Percentiles rank a stretch among this genome's conserved stretches.
Evolutionary conservation across 331 rosid genomes (phyloP).

Genomic region (Erythrophleum ivorense): DNA sequence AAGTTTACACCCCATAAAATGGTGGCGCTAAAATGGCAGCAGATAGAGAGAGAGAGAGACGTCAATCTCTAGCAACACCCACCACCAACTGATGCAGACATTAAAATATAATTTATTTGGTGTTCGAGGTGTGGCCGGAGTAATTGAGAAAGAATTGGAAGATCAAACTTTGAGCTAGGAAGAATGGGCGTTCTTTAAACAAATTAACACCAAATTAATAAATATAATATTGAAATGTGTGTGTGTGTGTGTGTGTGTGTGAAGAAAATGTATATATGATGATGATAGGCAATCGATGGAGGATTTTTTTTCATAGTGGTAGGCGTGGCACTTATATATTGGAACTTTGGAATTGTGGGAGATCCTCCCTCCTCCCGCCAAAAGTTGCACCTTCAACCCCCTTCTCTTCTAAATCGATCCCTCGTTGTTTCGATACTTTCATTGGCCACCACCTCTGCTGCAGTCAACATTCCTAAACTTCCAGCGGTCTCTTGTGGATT

Average conservation of each 20-base stretch:
- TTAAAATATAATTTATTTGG: constrained; percentile 43
- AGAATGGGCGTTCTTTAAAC: constrained; percentile 27
- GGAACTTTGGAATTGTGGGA: neutral
- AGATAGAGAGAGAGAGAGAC: constrained; percentile 30
- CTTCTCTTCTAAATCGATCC: neutral
- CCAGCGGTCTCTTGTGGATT: neutral
- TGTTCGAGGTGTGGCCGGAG: constrained; percentile 41
- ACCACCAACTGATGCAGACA: constrained; percentile 83
- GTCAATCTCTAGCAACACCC: constrained; percentile 54
- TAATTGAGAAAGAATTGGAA: constrained; percentile 2
- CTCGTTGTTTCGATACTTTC: neutral
- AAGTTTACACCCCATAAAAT: constrained; percentile 62
- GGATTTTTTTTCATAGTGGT: constrained; percentile 14
- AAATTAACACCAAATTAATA: neutral
- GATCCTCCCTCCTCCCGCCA: constrained; percentile 2
- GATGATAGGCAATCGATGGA: constrained; percentile 29
- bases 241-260: neutral
- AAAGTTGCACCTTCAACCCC: constrained; percentile 23
- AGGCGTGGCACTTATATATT: constrained; percentile 8
- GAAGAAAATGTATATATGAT: neutral
- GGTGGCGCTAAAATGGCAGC: constrained; percentile 71
- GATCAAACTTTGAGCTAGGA: constrained; percentile 29
- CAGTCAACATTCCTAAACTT: neutral
- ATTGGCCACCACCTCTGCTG: constrained; percentile 7
- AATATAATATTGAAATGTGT: neutral